Conservation (phyloP, 306 rosid species). For the Quillaja saponaria region DNA sequence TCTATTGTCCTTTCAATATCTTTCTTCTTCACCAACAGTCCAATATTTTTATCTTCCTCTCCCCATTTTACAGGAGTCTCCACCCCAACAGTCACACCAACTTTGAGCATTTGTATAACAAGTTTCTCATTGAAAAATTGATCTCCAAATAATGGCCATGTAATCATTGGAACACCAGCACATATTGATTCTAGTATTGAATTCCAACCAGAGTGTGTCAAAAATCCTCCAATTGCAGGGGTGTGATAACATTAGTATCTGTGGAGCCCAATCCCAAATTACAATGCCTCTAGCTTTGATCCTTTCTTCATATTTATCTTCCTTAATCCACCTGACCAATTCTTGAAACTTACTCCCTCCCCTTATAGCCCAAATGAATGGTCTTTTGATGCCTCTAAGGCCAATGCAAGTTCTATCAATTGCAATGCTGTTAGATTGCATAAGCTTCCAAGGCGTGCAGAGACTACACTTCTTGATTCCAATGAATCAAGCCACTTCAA, state of each 20-base stretch:
- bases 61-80: conserved; percentile 1
- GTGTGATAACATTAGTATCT: conserved; percentile 52
- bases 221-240: conserved; percentile 56
- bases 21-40: conserved; percentile 14
- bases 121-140: conserved; percentile 58
- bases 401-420: conserved; percentile 52
- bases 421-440: conserved; percentile 24
- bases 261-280: conserved; percentile 69
- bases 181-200: conserved; percentile 57
- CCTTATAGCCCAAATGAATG: conserved; percentile 56
- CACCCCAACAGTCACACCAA: conserved; percentile 22
- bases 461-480: conserved; percentile 38
- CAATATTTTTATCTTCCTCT: conserved; percentile 10
- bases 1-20: conserved; percentile 13
- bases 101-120: conserved; percentile 19
- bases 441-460: conserved; percentile 58
- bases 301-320: conserved; percentile 46
- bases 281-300: conserved; percentile 36
- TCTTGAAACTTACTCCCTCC: conserved; percentile 38
- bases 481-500: conserved; percentile 53
- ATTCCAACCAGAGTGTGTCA: conserved; percentile 75
- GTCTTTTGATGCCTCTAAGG: conserved; percentile 46
- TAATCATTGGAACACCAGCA: conserved; percentile 53
- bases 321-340: conserved; percentile 44
- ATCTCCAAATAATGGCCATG: conserved; percentile 69